Conservation (phyloP, 192 early-diverging fungal species). For the Haplosporangium gracile region DNA sequence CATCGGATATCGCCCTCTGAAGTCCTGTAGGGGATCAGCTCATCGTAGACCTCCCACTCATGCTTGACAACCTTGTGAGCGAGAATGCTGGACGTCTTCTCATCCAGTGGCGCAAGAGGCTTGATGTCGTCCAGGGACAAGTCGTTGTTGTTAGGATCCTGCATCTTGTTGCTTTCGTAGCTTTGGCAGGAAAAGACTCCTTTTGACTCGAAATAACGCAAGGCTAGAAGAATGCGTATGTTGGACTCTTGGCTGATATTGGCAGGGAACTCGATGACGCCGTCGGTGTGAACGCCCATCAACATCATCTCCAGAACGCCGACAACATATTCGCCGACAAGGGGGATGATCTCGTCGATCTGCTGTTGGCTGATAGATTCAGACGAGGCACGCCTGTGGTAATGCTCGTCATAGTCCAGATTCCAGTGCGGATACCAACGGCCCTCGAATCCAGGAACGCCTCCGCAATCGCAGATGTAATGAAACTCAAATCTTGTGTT, state of each 20-base stretch:
- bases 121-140: neutral
- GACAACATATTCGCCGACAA: slow-evolving; percentile 20
- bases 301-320: slow-evolving; percentile 28
- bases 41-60: neutral
- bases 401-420: slow-evolving; percentile 9
- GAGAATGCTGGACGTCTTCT: neutral
- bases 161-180: too few relatives aligned
- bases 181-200: neutral
- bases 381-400: neutral
- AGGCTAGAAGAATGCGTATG: neutral
- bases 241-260: neutral
- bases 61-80: neutral
- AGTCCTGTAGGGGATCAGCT: slow-evolving; percentile 12
- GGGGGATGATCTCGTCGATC: neutral
- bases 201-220: slow-evolving; percentile 8
- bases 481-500: slow-evolving; percentile 20
- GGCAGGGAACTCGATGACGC: neutral
- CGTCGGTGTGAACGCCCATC: slow-evolving; percentile 8
- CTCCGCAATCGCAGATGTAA: slow-evolving; percentile 39
- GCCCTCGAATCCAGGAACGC: slow-evolving; percentile 8
- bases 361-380: neutral
- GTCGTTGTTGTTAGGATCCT: neutral
- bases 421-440: slow-evolving; percentile 15
- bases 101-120: neutral
- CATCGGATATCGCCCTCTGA: slow-evolving; percentile 19